Conservation (phyloP, 1,284 basidiomycete genomes). For the Apiotrichum montevideense region DNA sequence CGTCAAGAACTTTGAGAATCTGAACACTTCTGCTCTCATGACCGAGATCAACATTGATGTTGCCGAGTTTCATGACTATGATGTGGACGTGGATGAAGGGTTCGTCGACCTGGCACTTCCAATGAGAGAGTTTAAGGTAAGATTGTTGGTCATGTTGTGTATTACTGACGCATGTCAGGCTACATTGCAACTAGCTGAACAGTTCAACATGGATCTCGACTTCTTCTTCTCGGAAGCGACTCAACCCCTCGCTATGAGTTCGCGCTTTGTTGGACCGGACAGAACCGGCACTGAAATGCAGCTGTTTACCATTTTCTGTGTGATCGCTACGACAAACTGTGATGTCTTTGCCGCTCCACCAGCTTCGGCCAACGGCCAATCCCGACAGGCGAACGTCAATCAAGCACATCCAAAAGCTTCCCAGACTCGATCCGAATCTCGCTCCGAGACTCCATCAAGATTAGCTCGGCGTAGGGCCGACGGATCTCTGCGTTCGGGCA, state of each 20-base stretch:
- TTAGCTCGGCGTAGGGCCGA: background rate
- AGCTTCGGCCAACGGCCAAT: background rate
- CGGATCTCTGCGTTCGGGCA: background rate
- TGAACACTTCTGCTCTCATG: conserved; percentile 14
- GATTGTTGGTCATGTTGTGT: background rate
- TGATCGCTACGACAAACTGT: conserved; percentile 41
- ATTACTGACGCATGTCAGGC: conserved; percentile 24
- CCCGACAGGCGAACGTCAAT: background rate
- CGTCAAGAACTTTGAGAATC: conserved; percentile 39
- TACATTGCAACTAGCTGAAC: conserved; percentile 40
- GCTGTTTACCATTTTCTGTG: conserved; percentile 36
- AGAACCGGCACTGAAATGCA: conserved; percentile 23
- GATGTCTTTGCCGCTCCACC: conserved; percentile 26
- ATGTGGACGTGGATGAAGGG: conserved; percentile 18
- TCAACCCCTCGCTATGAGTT: conserved; percentile 42
- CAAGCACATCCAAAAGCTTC: too few species aligned
- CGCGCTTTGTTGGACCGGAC: conserved; percentile 13
- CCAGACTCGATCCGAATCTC: background rate
- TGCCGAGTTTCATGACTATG: conserved; percentile 42
- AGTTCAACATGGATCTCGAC: conserved; percentile 36
- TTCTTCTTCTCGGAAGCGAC: conserved; percentile 38
- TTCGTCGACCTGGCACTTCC: conserved; percentile 41
- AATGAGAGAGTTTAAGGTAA: conserved; percentile 46
- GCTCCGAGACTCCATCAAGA: background rate
- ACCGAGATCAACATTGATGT: conserved; percentile 43